Conservation (phyloP, 257 asterid species). For the Rehmannia glutinosa region DNA sequence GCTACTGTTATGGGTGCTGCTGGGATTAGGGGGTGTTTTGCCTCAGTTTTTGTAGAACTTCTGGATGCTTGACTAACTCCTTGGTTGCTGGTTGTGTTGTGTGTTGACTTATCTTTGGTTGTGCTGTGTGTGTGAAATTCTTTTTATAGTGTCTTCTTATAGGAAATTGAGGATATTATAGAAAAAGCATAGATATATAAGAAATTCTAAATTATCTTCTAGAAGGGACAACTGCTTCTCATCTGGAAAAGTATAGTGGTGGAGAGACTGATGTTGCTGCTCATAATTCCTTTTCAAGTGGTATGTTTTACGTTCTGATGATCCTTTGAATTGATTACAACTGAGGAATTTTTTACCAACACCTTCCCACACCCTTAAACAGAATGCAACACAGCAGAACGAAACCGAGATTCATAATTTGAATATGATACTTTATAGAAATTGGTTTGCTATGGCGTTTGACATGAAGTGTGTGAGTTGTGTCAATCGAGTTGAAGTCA, state of each 20-base stretch:
- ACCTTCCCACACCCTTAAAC: not conserved
- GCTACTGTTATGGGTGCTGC: too few relatives aligned
- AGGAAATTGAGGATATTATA: too few relatives aligned
- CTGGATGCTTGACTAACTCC: too few relatives aligned
- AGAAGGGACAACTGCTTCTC: conserved; percentile 71
- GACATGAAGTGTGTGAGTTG: not conserved
- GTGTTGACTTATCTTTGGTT: too few relatives aligned
- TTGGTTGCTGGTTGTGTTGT: too few relatives aligned
- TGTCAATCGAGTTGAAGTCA: not conserved
- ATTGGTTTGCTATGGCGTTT: not conserved
- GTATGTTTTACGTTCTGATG: conserved; percentile 22
- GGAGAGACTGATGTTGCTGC: conserved; percentile 42
- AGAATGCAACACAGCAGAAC: not conserved
- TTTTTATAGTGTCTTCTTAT: too few relatives aligned
- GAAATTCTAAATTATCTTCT: conserved; percentile 46
- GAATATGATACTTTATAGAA: not conserved
- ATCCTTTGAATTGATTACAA: not conserved
- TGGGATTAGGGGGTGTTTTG: too few relatives aligned
- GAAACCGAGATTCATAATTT: not conserved
- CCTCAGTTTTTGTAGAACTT: too few relatives aligned
- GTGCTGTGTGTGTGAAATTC: too few relatives aligned
- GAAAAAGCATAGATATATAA: too few relatives aligned
- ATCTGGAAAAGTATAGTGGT: conserved; percentile 41
- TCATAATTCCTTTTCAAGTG: conserved; percentile 33
- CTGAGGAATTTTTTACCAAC: not conserved